Base-by-base conservation (phyloP, 257 asterid genomes). In the Verbena officinalis region DNA sequence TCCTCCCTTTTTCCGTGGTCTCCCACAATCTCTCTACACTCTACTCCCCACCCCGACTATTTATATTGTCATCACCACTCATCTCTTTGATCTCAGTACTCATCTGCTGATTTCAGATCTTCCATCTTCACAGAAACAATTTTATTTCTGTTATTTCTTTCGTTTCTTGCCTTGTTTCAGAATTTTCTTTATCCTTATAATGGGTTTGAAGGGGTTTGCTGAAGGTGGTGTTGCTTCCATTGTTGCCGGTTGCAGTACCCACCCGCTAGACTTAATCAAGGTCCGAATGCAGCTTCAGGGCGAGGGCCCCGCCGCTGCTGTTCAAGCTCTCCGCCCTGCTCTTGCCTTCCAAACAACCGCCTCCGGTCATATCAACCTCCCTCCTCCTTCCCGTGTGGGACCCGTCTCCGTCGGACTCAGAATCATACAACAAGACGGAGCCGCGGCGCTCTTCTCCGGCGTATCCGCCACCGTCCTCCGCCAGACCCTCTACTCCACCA, bases 401-500 rank as follows among this genome's bases (percentile, higher is more conserved):
- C 98, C 84, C 1, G 19, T 91, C 7, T 39, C 84, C 0, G 95
- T 86, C 1, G 96, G 96, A 0, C 72, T 88, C 3, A 78, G 80
- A 31, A 86, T 91, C 27, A 13, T 91, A 34, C 91, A 80, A 67
- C 94, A 84, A 14, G 96, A 91, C 30, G 98, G 98, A 0, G 68
- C 73, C 14, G 77, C 80, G 1, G 96, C 91, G 1, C 66, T 91
- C 1, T 91, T 88, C 55, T 91, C 98, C 64, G 98, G 98, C 59
- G 96, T 91, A 0, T 91, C 98, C 48, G 96, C 98, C 63, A 91
- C 98, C 67, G 85, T 91, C 5, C 98, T 88, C 81, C 95, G 96
- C 7, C 98, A 91, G 82, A 81, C 90, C 0, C 85, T 91, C 13
- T 91, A 91, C 36, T 91, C 98, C 66, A 88, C 98, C 31, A 91